Evolutionary conservation across 768 basidiomycete genomes (phyloP).

Genomic region (Russula compacta): DNA sequence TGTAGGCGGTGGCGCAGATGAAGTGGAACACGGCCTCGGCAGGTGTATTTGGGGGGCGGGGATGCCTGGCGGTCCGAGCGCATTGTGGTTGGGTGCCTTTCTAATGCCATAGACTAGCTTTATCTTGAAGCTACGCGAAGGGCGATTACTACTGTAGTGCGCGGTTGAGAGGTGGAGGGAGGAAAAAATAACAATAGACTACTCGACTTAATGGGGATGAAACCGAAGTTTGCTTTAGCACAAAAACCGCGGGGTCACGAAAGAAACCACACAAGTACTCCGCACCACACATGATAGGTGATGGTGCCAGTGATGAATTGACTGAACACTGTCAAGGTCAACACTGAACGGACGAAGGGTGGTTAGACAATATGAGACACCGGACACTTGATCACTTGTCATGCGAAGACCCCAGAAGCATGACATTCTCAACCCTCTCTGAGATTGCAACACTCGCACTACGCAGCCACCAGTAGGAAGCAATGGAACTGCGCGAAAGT

Average conservation of each 20-base stretch:
- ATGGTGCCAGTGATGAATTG: too few relatives aligned
- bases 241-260: background rate
- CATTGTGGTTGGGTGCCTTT: background rate
- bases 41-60: too few relatives aligned
- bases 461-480: background rate
- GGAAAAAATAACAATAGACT: background rate
- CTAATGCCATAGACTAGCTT: background rate
- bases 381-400: too few relatives aligned
- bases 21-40: too few relatives aligned
- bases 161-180: background rate
- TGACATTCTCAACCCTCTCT: too few relatives aligned
- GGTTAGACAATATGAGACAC: too few relatives aligned
- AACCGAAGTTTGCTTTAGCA: background rate
- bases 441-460: too few relatives aligned
- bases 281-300: background rate
- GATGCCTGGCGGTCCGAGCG: too few relatives aligned
- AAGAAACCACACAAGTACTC: background rate
- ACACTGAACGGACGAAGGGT: too few relatives aligned
- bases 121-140: background rate
- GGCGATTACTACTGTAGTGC: background rate
- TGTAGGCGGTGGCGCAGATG: background rate
- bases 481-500: constrained; percentile 12
- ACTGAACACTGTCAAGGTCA: too few relatives aligned
- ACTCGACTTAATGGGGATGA: background rate
- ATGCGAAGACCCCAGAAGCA: too few relatives aligned